phyloP scores from a whole-genome alignment of 2,329 filamentous ascomycete genomes.

The Acephala macrosclerotiorum region DNA sequence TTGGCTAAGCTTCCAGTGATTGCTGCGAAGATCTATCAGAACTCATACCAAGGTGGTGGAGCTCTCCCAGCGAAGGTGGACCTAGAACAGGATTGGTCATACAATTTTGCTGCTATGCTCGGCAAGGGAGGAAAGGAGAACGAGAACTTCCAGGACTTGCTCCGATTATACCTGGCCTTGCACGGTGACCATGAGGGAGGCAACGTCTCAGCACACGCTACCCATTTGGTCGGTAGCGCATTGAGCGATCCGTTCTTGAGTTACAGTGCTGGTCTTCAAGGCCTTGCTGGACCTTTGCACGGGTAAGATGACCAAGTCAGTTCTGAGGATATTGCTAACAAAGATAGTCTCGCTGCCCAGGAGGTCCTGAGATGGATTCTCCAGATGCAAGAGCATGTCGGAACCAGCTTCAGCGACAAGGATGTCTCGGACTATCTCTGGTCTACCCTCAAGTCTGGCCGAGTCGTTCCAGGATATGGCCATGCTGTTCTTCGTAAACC shows the following conservation, averaged over 20 bases:
- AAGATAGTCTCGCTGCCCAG: slow-evolving; percentile 81
- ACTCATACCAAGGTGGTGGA: slow-evolving; percentile 80
- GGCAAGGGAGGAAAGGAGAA: slow-evolving; percentile 89
- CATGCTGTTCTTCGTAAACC: slow-evolving; percentile 97
- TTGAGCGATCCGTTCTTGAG: slow-evolving; percentile 95
- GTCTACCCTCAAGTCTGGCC: slow-evolving; percentile 90
- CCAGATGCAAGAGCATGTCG: slow-evolving; percentile 92
- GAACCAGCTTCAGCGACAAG: slow-evolving; percentile 76
- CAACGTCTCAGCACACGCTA: slow-evolving; percentile 95
- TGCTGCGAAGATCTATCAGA: slow-evolving; percentile 97
- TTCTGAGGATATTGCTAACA: slow-evolving; percentile 19
- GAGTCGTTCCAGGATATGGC: slow-evolving; percentile 91
- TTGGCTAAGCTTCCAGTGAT: slow-evolving; percentile 96
- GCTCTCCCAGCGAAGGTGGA: slow-evolving; percentile 81
- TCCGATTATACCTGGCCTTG: slow-evolving; percentile 92
- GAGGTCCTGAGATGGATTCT: slow-evolving; percentile 97
- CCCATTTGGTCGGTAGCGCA: slow-evolving; percentile 93
- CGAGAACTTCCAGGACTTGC: slow-evolving; percentile 92
- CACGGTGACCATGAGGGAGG: slow-evolving; percentile 99
- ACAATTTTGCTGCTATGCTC: slow-evolving; percentile 97
- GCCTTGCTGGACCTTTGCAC: slow-evolving; percentile 92
- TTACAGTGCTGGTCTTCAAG: slow-evolving; percentile 94
- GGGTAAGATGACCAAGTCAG: slow-evolving; percentile 56
- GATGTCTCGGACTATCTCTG: slow-evolving; percentile 92
- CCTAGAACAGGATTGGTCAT: slow-evolving; percentile 90